Evolutionary conservation across 164 flowering plant species (phyloP).

Genomic region (Malania oleifera): DNA sequence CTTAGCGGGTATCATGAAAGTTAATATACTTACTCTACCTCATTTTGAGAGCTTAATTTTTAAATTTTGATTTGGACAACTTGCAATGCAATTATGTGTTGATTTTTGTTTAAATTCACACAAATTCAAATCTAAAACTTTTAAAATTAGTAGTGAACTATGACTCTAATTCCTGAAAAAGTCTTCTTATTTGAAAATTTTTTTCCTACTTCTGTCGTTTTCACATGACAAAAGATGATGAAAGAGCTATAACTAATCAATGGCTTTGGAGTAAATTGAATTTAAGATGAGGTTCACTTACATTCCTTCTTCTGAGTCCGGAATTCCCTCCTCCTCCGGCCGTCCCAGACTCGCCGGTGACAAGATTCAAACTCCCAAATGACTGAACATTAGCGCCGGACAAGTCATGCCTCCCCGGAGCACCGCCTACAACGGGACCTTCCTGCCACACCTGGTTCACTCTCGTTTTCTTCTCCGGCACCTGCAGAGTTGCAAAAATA

Average conservation of each 20-base stretch:
- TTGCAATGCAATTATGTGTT: too few relatives aligned
- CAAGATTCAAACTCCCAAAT: slow-evolving; percentile 37
- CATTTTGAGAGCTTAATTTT: too few relatives aligned
- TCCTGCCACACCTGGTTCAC: slow-evolving; percentile 68
- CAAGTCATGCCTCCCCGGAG: slow-evolving; percentile 22
- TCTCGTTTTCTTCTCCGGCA: slow-evolving; percentile 16
- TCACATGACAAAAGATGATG: neutral
- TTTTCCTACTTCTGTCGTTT: too few relatives aligned
- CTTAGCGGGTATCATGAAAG: too few relatives aligned
- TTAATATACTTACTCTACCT: too few relatives aligned
- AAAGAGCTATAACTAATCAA: neutral
- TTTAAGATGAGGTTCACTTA: slow-evolving; percentile 18
- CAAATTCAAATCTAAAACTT: too few relatives aligned
- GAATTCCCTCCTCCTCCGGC: slow-evolving; percentile 23
- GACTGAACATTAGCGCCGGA: slow-evolving; percentile 25
- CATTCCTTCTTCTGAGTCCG: slow-evolving; percentile 26
- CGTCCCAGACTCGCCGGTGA: slow-evolving; percentile 24
- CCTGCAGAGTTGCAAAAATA: slow-evolving; percentile 45
- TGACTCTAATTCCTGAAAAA: too few relatives aligned
- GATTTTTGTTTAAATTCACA: too few relatives aligned
- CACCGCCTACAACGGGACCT: slow-evolving; percentile 30
- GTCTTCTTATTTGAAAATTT: too few relatives aligned
- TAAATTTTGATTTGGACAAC: too few relatives aligned
- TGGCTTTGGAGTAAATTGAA: neutral
- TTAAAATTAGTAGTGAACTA: too few relatives aligned